Evolutionary conservation across 768 basidiomycete species (phyloP).

Genomic region (Galerina marginata): DNA sequence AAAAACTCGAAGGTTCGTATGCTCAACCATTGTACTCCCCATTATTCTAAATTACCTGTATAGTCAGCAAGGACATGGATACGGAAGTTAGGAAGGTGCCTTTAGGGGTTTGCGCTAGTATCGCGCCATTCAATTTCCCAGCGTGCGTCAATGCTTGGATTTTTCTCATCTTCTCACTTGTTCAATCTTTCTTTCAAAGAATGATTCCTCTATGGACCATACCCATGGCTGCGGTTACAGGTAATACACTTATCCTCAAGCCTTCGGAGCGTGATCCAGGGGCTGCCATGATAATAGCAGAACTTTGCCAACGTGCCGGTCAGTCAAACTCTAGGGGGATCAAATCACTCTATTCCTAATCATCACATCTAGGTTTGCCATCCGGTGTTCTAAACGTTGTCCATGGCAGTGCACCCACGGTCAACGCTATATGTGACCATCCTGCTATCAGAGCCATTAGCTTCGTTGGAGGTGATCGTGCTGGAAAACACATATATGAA

Average conservation of each 20-base stretch:
- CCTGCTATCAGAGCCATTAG: conserved; percentile 92
- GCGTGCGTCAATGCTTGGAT: conserved; percentile 55
- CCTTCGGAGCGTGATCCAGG: conserved; percentile 97
- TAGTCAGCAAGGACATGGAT: conserved; percentile 96
- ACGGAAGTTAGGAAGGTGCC: conserved; percentile 85
- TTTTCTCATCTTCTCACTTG: conserved; percentile 3
- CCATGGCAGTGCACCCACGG: conserved; percentile 88
- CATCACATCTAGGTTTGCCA: conserved; percentile 61
- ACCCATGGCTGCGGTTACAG: conserved; percentile 85
- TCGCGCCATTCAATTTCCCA: conserved; percentile 90
- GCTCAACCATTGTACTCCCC: not conserved
- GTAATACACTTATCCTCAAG: conserved; percentile 94
- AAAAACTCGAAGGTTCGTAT: conserved; percentile 84
- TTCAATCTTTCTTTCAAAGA: conserved; percentile 38
- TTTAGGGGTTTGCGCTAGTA: conserved; percentile 86
- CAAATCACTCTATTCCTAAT: not conserved
- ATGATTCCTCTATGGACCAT: conserved; percentile 99
- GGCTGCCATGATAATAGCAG: conserved; percentile 97
- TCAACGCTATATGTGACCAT: conserved; percentile 94
- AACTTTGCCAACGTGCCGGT: conserved; percentile 89
- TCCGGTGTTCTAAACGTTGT: conserved; percentile 90
- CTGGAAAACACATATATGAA: conserved; percentile 94
- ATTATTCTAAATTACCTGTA: not conserved
- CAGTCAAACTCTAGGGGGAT: conserved; percentile 10
- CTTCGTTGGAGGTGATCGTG: conserved; percentile 93